Conservation (phyloP, 179 eudicot genomes). For the Drosera spatulata region DNA sequence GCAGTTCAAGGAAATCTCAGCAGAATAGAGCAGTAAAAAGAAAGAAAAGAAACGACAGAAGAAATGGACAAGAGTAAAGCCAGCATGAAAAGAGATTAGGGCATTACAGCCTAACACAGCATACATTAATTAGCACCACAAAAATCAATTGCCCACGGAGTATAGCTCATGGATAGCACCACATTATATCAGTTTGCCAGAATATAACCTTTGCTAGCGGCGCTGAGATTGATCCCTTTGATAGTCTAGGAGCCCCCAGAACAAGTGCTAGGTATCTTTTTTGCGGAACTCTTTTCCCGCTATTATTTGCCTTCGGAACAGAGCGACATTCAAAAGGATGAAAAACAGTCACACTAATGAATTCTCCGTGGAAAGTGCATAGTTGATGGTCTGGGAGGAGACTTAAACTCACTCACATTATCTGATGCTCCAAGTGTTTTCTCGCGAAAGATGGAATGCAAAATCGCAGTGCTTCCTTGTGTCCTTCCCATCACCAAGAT, state of each 20-base stretch:
- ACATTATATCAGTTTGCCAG: not conserved
- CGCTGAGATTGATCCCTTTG: constrained; percentile 49
- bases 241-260: constrained; percentile 64
- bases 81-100: not conserved
- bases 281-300: constrained; percentile 37
- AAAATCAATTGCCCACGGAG: not conserved
- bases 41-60: not conserved
- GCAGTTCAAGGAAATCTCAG: not conserved
- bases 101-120: not conserved
- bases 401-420: constrained; percentile 35
- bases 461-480: constrained; percentile 57
- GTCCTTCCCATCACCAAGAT: constrained; percentile 94
- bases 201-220: constrained; percentile 67
- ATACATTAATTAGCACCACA: not conserved
- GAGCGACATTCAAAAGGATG: not conserved
- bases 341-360: not conserved
- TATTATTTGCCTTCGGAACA: constrained; percentile 22
- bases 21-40: not conserved
- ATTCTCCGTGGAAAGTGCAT: not conserved
- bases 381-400: not conserved
- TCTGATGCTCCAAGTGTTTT: constrained; percentile 57
- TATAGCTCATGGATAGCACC: not conserved
- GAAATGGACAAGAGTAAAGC: not conserved
- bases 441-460: constrained; percentile 93
- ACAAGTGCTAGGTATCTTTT: constrained; percentile 95